Evolutionary conservation across 73 alveolate genomes (phyloP).

Genomic region (Halteria grandinella): DNA sequence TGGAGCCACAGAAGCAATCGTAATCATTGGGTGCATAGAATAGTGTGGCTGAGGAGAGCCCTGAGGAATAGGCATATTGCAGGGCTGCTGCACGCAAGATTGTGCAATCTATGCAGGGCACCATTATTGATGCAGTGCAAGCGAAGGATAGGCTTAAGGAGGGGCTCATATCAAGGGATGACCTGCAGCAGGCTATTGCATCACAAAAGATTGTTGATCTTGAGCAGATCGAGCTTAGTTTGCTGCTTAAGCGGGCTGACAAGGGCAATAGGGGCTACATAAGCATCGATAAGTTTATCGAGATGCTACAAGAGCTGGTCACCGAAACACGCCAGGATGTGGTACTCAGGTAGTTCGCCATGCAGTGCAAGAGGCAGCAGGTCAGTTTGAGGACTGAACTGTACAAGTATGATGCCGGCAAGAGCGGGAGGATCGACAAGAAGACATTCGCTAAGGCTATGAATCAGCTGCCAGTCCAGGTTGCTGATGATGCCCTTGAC

Average conservation of each 20-base stretch:
- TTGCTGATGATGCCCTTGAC: constrained; percentile 34
- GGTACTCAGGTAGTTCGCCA: constrained; percentile 36
- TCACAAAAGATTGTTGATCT: constrained; percentile 8
- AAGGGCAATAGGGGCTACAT: constrained; percentile 54
- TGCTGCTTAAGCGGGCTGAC: constrained; percentile 8
- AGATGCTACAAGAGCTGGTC: constrained; percentile 49
- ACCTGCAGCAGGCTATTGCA: background rate
- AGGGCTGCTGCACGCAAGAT: too few relatives aligned
- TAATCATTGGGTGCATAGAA: too few relatives aligned
- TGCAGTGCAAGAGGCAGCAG: constrained; percentile 2
- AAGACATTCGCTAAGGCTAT: constrained; percentile 23
- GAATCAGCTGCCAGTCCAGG: constrained; percentile 19
- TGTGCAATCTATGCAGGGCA: background rate
- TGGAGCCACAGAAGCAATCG: too few relatives aligned
- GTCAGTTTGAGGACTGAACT: constrained; percentile 36
- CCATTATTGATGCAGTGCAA: background rate
- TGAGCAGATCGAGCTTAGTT: background rate
- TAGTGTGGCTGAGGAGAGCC: too few relatives aligned
- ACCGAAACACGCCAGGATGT: constrained; percentile 57
- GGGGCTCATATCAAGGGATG: constrained; percentile 39
- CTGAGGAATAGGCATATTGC: too few relatives aligned
- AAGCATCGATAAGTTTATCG: constrained; percentile 51
- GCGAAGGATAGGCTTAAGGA: constrained; percentile 14
- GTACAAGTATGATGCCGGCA: constrained; percentile 32
- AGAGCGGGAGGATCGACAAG: constrained; percentile 29